Conservation (phyloP, 208 protist genomes). For the Leishmania mexicana region DNA sequence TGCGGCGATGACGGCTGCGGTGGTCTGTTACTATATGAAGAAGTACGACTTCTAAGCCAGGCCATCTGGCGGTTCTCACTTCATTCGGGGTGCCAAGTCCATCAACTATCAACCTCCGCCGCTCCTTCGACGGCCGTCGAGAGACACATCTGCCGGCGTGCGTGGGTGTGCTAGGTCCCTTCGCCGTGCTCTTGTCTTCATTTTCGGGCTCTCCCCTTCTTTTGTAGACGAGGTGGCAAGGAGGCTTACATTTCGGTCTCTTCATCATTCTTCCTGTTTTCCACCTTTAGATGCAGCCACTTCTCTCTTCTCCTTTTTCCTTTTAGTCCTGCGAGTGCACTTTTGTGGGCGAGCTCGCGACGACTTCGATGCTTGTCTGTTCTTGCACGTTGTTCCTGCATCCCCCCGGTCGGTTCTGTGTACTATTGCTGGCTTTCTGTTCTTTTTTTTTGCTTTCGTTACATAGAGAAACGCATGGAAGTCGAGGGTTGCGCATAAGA, state of each 20-base stretch:
- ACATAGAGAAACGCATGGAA: conserved; percentile 12
- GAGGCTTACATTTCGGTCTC: not conserved
- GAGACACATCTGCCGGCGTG: not conserved
- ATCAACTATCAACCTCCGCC: not conserved
- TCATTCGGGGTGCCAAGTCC: not conserved
- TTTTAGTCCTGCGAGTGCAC: not conserved
- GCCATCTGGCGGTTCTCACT: not conserved
- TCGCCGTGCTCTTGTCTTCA: not conserved
- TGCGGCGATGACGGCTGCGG: conserved; percentile 58
- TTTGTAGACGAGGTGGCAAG: conserved; percentile 13
- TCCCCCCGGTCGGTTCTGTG: not conserved
- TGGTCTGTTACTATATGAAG: conserved; percentile 68
- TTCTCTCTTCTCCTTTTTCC: conserved; percentile 3
- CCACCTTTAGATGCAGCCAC: conserved; percentile 6
- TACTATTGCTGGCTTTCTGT: conserved; percentile 8
- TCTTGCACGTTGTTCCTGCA: not conserved
- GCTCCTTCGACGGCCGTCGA: not conserved
- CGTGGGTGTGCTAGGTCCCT: not conserved
- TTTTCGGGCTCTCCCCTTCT: not conserved
- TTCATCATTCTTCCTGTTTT: not conserved
- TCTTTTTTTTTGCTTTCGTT: not conserved
- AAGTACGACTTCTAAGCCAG: conserved; percentile 47
- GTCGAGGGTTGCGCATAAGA: not conserved
- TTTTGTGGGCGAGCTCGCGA: not conserved
- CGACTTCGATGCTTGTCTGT: not conserved